These are phyloP conservation scores for Cenchrus purpureus DNA, from an alignment of 176 grass and related monocot species.

Conservation along the genomic window DNA sequence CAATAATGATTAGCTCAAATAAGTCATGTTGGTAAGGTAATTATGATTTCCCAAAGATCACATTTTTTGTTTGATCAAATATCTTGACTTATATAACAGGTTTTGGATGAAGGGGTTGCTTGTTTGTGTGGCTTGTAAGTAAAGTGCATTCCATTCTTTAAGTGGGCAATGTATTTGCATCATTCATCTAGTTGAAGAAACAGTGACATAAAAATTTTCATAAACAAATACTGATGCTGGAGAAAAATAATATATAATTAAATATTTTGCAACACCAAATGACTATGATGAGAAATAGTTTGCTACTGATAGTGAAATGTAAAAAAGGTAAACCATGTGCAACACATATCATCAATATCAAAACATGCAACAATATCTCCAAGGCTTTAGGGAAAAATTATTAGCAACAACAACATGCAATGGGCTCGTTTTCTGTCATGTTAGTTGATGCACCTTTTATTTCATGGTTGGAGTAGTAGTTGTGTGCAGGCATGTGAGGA, in stretches of 20 bases:
- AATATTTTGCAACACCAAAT: slow-evolving; percentile 26
- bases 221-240: slow-evolving; percentile 39
- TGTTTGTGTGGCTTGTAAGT: slow-evolving; percentile 42
- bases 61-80: slow-evolving; percentile 55
- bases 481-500: no score
- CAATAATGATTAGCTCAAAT: slow-evolving; percentile 18
- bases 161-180: slow-evolving; percentile 47
- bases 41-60: slow-evolving; percentile 55
- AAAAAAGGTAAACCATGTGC: not conserved
- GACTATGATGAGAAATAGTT: not conserved
- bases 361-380: slow-evolving; percentile 21
- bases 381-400: slow-evolving; percentile 12
- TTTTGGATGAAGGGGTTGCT: slow-evolving; percentile 49
- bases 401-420: not conserved
- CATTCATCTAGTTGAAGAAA: slow-evolving; percentile 38
- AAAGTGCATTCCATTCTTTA: slow-evolving; percentile 43
- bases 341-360: not conserved
- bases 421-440: no score
- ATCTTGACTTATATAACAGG: slow-evolving; percentile 46
- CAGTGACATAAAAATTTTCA: slow-evolving; percentile 46
- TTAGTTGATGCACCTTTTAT: no score
- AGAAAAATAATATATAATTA: slow-evolving; percentile 26
- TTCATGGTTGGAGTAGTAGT: no score
- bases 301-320: not conserved
- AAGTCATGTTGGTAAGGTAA: slow-evolving; percentile 37